A percentile compares a stretch with the other conserved stretches of the same genome.
These are phyloP conservation scores for Blastobotrys chiropterorum DNA, from an alignment of 805 yeast species.

Conservation along the genomic window DNA sequence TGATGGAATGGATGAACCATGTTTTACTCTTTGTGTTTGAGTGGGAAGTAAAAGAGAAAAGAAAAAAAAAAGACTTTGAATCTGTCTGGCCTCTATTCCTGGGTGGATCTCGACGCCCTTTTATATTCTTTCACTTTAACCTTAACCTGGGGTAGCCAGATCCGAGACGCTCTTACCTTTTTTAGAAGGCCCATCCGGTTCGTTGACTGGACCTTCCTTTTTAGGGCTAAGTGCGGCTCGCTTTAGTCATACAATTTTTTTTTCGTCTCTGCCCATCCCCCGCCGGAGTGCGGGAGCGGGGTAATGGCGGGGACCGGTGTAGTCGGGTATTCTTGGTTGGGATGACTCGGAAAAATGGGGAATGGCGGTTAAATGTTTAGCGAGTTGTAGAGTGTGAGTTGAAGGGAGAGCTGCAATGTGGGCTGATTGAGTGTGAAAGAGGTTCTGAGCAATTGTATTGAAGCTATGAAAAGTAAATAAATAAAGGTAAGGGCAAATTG, in stretches of 20 bases:
- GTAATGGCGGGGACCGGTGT: neutral
- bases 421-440: too few relatives aligned
- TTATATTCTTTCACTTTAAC: neutral
- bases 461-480: too few relatives aligned
- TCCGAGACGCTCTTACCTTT: neutral
- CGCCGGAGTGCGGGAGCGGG: neutral
- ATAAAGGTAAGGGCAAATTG: too few relatives aligned
- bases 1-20: conserved; percentile 30
- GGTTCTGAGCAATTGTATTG: too few relatives aligned
- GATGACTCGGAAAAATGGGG: too few relatives aligned
- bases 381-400: too few relatives aligned
- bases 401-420: too few relatives aligned
- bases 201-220: neutral
- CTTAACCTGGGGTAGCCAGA: neutral
- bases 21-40: neutral
- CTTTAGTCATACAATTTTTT: neutral
- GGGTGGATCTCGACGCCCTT: neutral
- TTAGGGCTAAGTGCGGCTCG: neutral
- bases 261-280: neutral
- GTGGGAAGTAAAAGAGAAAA: neutral
- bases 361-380: neutral
- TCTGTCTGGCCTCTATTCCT: too few relatives aligned
- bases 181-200: neutral
- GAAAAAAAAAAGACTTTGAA: neutral
- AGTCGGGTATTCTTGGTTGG: neutral